These are phyloP conservation scores for Xylaria curta DNA, from an alignment of 495 filamentous ascomycete genomes.

Conservation along the genomic window DNA sequence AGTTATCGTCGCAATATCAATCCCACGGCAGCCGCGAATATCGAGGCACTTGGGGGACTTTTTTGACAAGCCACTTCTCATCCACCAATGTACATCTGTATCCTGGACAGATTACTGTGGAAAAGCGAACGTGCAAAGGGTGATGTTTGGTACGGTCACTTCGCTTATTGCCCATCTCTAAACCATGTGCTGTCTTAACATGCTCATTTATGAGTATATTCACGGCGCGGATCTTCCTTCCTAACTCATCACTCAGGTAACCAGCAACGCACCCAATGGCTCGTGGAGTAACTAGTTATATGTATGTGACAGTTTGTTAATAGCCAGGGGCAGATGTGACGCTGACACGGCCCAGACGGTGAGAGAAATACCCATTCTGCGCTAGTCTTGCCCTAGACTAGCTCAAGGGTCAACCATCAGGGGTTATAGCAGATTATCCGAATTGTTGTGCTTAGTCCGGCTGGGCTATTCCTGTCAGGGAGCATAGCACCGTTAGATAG, in stretches of 20 bases:
- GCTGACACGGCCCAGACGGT: background rate
- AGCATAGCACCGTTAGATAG: too few relatives aligned
- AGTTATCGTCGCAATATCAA: background rate
- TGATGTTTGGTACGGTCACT: background rate
- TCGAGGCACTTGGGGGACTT: background rate
- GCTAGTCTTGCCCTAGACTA: background rate
- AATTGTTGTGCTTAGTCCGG: background rate
- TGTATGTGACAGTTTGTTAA: background rate
- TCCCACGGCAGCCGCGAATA: background rate
- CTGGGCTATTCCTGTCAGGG: background rate
- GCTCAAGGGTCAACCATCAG: background rate
- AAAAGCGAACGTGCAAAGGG: background rate
- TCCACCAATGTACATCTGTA: background rate
- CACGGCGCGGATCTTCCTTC: background rate
- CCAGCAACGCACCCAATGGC: background rate
- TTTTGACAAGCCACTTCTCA: background rate
- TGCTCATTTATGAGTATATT: background rate
- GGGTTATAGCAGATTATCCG: background rate
- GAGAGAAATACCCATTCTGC: background rate
- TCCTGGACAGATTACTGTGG: background rate
- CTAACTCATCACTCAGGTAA: conserved; percentile 1
- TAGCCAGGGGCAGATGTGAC: background rate
- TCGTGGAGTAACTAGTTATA: background rate
- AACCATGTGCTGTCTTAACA: background rate
- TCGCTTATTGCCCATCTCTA: background rate